Base-by-base conservation (phyloP, 306 rosid genomes). In the Arachis stenosperma region DNA sequence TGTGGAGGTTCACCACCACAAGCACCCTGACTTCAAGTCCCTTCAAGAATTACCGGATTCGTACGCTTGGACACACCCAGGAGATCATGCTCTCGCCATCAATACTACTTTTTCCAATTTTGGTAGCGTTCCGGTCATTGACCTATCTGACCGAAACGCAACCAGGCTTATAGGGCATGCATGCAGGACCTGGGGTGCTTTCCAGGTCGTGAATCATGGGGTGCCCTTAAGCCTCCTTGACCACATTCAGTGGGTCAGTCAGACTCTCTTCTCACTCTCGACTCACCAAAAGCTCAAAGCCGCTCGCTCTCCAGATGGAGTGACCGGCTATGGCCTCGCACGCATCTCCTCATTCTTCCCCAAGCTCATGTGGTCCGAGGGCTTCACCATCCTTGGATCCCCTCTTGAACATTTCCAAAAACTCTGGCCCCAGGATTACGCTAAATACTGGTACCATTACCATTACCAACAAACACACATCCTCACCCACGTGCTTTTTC, bases 311-410 rank as follows among this genome's bases (percentile, higher is more conserved):
- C 93, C 96, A 0, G 90, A 88, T 0, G 96, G 88, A 3, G 75
- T 87, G 62, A 71, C 96, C 0, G 97, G 99, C 53, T 94, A 94
- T 9, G 97, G 97, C 7, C 67, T 90, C 1, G 96, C 90, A 27
- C 89, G 97, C 27, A 88, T 94, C 69, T 88, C 95, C 14, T 88
- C 95, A n/a, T 94, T 94, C 81, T 94, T 94, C 86, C 81, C 92
- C 3, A 94, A 94, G 73, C 97, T 84, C 79, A 91, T 94, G 99
- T 91, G 97, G 99, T 91, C 92, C 0, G 99, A 94, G 51, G 96
- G 99, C 8, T 94, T 91, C 84, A 94, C 97, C 0, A 83, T 91
- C 70, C 51, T 81, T 6, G 99, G 95, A 8, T 87, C 99, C 0
- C 97, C 97, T 3, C 81, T 76, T 8, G 85, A 89, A 2, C 95